Evolutionary conservation across 2,329 filamentous ascomycete species (phyloP), one percentile per base, ranked within the genome.

Genomic region (Exophiala lecanii-corni): DNA sequence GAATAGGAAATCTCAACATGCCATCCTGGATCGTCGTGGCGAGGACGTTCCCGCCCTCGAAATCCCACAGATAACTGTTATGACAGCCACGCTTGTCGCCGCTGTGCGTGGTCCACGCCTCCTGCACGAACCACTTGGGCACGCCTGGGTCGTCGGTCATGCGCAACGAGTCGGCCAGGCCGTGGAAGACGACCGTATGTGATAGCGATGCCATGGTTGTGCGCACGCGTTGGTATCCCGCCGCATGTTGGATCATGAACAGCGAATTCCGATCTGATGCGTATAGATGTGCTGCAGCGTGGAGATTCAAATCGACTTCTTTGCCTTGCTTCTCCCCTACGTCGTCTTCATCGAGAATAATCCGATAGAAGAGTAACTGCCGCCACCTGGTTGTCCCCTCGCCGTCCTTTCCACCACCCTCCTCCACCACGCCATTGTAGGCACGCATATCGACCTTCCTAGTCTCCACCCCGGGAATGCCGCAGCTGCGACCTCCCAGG

Each of bases 281-380:
- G 53, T 77, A 79, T 32, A 78, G 62, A 57, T 80, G 76, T 2
- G 74, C 75, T 51, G 72, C 76, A 1, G 74, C 70, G 50, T 79
- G 75, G 13, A 79, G 57, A 50, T 79, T 79, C 21, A 73, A 67
- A 37, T 57, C 64, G 47, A 57, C 62, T 3, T 37, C 18, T 26
- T 26, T 6, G 15, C 39, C 39, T 44, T 46, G 25, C 50, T 39
- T 13, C 47, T 40, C 18, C 51, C 47, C 17, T 37, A 51, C 43
- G 5, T 47, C 18, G 50, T 60, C 56, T 9, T 66, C 61, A 46
- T 67, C 57, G 45, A 70, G 71, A 17, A 70, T 63, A 1, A 71
- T 56, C 2, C 64, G 60, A 51, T 75, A 76, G 42, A 69, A 65
- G 20, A 67, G 63, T 34, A 76, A 51, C 51, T 74, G 65, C 13